Evolutionary conservation across 257 asterid species (phyloP).

Genomic region (Ajuga chamaepitys): DNA sequence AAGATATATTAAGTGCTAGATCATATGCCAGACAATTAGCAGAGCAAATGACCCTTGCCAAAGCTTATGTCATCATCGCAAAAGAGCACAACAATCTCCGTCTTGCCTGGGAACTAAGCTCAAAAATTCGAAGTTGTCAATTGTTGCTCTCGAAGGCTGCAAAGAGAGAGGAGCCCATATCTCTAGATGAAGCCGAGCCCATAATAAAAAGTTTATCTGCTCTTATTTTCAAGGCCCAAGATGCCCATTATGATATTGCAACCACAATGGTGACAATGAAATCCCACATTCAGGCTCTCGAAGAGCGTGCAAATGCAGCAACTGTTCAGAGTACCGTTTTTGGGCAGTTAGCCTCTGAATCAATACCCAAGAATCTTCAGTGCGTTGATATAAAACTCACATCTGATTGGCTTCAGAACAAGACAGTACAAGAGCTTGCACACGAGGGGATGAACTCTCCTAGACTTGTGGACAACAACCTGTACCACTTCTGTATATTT

Average conservation of each 20-base stretch:
- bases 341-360: conserved; percentile 68
- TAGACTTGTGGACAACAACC: conserved; percentile 62
- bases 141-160: conserved; percentile 78
- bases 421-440: conserved; percentile 42
- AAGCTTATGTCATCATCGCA: conserved; percentile 78
- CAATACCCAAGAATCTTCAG: conserved; percentile 67
- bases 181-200: conserved; percentile 78
- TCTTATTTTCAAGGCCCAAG: conserved; percentile 75
- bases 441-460: conserved; percentile 64
- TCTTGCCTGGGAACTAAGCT: conserved; percentile 86
- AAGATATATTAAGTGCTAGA: conserved; percentile 47
- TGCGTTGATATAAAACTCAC: conserved; percentile 64
- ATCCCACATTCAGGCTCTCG: conserved; percentile 77
- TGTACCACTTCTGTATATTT: conserved; percentile 82
- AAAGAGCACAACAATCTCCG: conserved; percentile 77
- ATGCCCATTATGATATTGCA: conserved; percentile 79
- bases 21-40: conserved; percentile 82
- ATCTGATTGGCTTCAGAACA: conserved; percentile 54
- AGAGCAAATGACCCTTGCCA: conserved; percentile 85
- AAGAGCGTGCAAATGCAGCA: conserved; percentile 66
- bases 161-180: conserved; percentile 59
- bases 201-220: conserved; percentile 68
- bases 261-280: conserved; percentile 80
- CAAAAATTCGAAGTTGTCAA: conserved; percentile 70
- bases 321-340: conserved; percentile 57